A percentile compares a stretch with the other conserved stretches of the same genome.
Conservation (phyloP, 1,139 yeast genomes). For the Pichia sp. region DNA sequence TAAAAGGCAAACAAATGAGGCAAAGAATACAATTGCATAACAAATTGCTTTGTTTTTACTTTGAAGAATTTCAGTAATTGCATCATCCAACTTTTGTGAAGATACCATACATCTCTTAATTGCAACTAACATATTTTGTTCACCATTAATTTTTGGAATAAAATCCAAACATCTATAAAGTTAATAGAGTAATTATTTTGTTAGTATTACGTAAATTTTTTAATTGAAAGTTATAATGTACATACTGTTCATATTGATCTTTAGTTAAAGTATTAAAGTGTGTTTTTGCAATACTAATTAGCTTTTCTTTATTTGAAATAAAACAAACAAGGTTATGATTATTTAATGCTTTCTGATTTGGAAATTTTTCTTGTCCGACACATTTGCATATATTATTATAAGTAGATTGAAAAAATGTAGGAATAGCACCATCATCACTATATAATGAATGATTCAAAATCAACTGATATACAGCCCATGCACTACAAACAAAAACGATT, state of each 20-base stretch:
- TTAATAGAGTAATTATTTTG: background rate
- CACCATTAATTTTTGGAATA: slow-evolving; percentile 1
- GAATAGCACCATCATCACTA: background rate
- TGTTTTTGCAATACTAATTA: slow-evolving; percentile 1
- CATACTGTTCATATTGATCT: slow-evolving; percentile 9
- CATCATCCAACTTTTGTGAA: background rate
- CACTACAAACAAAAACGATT: background rate
- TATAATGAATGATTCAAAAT: background rate
- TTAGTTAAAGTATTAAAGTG: background rate
- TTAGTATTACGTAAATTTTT: background rate
- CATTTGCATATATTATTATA: slow-evolving; percentile 6
- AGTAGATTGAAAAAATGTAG: slow-evolving; percentile 2
- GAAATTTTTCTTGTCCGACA: background rate
- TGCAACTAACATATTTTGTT: slow-evolving; percentile 1
- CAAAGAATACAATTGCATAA: background rate
- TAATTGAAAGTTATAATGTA: background rate
- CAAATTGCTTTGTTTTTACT: no score
- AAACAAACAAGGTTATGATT: background rate
- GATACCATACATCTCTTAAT: slow-evolving; percentile 4
- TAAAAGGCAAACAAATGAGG: background rate
- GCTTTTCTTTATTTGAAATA: background rate
- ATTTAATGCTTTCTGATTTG: background rate
- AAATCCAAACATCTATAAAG: slow-evolving; percentile 7
- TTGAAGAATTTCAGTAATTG: background rate
- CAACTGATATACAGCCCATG: background rate